A percentile compares a stretch with the other conserved stretches of the same genome.
phyloP scores from a whole-genome alignment of 192 early-diverging fungal genomes.

The Podila verticillata region DNA sequence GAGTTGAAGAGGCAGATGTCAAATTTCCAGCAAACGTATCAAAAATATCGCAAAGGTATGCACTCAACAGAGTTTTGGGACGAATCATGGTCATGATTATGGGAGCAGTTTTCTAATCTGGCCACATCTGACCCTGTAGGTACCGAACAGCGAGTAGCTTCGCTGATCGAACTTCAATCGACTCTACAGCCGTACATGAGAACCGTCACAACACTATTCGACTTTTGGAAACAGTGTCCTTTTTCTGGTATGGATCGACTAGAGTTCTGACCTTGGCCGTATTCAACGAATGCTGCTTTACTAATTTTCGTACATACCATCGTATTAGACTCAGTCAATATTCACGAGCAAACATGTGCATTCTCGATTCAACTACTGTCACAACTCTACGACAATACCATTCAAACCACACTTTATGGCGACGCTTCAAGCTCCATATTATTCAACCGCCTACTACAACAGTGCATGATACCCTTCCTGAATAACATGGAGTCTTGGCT shows the following conservation, averaged over 20 bases:
- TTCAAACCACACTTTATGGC: constrained; percentile 7
- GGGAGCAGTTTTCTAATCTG: background rate
- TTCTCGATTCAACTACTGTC: constrained; percentile 21
- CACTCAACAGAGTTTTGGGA: background rate
- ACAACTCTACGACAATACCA: constrained; percentile 10
- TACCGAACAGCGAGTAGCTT: constrained; percentile 4
- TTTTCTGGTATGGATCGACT: constrained; percentile 22
- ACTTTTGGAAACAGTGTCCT: constrained; percentile 10
- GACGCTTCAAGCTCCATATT: background rate
- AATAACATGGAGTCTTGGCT: constrained; percentile 39
- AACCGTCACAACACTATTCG: background rate
- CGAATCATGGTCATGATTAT: background rate
- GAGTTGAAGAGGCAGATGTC: constrained; percentile 13
- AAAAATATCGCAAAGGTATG: constrained; percentile 16
- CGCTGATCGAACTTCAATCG: constrained; percentile 22
- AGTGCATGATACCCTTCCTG: constrained; percentile 29
- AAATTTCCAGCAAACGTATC: constrained; percentile 10
- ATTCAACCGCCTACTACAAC: constrained; percentile 20
- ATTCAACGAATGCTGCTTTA: background rate
- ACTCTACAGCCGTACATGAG: background rate
- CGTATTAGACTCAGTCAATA: background rate
- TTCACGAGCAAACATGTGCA: constrained; percentile 1
- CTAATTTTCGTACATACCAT: constrained; percentile 5
- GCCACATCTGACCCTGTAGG: background rate
- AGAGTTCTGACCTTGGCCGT: background rate